Evolutionary conservation across 2,329 filamentous ascomycete genomes (phyloP).

Genomic region (Talaromyces sp.): DNA sequence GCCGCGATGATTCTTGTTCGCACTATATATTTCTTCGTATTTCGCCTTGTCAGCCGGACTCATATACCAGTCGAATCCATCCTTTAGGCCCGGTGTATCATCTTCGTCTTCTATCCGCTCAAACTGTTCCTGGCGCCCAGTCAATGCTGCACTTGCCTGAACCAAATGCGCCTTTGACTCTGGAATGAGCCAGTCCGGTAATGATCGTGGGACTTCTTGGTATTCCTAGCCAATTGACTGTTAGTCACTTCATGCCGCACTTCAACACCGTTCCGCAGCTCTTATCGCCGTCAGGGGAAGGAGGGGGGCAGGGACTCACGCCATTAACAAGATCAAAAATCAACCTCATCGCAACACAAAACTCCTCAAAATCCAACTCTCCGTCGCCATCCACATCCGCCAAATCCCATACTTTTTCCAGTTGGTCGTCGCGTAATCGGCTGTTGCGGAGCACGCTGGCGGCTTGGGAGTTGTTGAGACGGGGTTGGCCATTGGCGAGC

Average conservation of each 20-base stretch:
- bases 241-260: not conserved
- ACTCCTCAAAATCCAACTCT: conserved; percentile 98
- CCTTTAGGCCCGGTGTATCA: conserved; percentile 79
- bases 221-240: conserved; percentile 63
- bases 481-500: conserved; percentile 60
- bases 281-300: not conserved
- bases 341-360: conserved; percentile 96
- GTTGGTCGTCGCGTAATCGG: conserved; percentile 71
- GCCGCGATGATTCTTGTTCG: conserved; percentile 82
- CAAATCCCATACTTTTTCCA: conserved; percentile 97
- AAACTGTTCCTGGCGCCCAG: conserved; percentile 75
- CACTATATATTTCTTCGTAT: conserved; percentile 96
- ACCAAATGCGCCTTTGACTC: conserved; percentile 92
- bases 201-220: conserved; percentile 73
- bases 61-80: conserved; percentile 99
- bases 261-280: not conserved
- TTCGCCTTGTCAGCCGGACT: conserved; percentile 83
- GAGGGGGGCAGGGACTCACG: conserved; percentile 50
- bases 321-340: conserved; percentile 98
- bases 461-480: conserved; percentile 66
- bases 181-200: conserved; percentile 96
- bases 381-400: conserved; percentile 97
- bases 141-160: conserved; percentile 75
- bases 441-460: conserved; percentile 71
- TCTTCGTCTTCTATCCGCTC: conserved; percentile 76